phyloP scores from a whole-genome alignment of 1,284 basidiomycete species.

The Ganoderma lingzhi region DNA sequence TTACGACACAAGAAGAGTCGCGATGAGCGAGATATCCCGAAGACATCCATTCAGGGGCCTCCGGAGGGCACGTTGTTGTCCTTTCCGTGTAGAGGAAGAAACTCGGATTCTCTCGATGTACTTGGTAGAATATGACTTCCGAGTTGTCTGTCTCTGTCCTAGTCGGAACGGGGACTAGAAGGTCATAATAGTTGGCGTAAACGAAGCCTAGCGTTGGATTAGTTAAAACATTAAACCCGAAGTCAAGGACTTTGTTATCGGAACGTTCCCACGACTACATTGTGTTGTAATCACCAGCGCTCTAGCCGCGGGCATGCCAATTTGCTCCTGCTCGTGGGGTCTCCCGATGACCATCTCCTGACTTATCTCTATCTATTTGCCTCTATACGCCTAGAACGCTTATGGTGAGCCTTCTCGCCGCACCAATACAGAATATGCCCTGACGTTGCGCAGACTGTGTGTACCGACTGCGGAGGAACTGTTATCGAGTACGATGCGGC shows the following conservation, averaged over 20 bases:
- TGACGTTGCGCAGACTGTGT: conserved; percentile 50
- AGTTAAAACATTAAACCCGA: neutral
- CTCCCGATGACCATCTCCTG: neutral
- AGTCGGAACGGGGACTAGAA: no score
- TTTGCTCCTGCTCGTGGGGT: neutral
- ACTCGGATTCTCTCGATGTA: neutral
- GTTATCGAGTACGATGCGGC: conserved; percentile 85
- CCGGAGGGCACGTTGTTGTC: neutral
- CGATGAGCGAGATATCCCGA: neutral
- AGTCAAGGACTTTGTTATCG: neutral
- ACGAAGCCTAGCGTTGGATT: neutral
- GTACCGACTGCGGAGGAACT: conserved; percentile 78
- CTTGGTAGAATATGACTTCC: no score
- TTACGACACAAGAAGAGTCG: neutral
- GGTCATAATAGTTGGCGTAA: neutral
- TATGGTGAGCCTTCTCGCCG: neutral
- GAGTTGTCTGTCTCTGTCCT: no score
- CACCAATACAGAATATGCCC: no score
- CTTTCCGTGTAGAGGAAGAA: neutral
- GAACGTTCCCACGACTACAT: conserved; percentile 3
- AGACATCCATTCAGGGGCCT: neutral
- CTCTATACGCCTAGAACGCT: neutral
- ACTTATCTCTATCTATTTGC: conserved; percentile 10
- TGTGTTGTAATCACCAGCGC: neutral
- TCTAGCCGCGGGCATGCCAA: neutral